Base-by-base conservation (phyloP, 169 alveolate genomes). In the Neospora caninum region DNA sequence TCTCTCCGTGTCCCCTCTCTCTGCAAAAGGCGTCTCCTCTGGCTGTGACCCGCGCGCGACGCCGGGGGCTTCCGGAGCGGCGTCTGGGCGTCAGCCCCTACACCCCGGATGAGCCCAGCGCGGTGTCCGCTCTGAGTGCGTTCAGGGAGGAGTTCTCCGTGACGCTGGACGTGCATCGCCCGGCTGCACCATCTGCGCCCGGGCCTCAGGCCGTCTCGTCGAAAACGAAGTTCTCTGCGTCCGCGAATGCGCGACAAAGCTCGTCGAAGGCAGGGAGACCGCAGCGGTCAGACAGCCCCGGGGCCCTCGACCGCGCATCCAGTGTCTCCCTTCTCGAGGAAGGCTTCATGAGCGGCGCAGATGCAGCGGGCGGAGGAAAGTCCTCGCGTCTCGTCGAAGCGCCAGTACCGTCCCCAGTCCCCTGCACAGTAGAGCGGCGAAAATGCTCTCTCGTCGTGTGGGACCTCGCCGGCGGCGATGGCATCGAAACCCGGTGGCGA, bases 301-400 rank as follows among this genome's bases (percentile, higher is more conserved):
- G n/a, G 20, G 73, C 73, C 20, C 73, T 64, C 73, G 73, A 64
- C 0, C 73, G 73, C 73, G n/a, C 73, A 1, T 78, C 43, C 45
- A 38, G 45, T 16, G 86, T 16, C 86, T 7, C 86, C 43, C 86
- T 78, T n/a, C 42, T 78, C 2, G 86, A 78, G 42, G 86, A 78
- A 78, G 86, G 86, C 86, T 78, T 36, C 45, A 78, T 78, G 86
- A 78, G 86, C 45, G 86, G 86, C 10, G 86, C 86, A n/a, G 86
- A 38, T 25, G 86, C 49, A 4, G 86, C 86, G 1, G 86, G 86
- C 16, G 73, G 86, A 7, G 86, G 86, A 25, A 2, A 20, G 45
- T 1, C 7, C 4, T 25, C 9, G 39, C 9, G 27, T 43, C 22
- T 2, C 20, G 86, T 25, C 1, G 20, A 0, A 4, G 64, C 22